Evolutionary conservation across 1,139 yeast species (phyloP).

Genomic region (Spencermartinsiella ligniputridi): DNA sequence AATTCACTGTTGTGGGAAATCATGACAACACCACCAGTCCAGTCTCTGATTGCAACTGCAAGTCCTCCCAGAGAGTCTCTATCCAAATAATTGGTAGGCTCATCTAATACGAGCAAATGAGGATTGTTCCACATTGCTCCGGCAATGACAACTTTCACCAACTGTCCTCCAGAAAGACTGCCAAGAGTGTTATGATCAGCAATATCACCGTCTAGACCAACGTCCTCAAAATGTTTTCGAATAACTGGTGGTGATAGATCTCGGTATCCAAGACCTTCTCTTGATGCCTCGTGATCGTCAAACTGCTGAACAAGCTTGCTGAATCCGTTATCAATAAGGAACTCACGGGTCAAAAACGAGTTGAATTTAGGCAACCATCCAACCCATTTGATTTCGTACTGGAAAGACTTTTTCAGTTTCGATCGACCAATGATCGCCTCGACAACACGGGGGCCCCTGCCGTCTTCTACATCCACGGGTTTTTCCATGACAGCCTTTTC

Average conservation of each 20-base stretch:
- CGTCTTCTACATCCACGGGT: slow-evolving; percentile 77
- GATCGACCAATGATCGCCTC: slow-evolving; percentile 98
- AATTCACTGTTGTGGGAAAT: slow-evolving; percentile 96
- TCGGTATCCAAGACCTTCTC: slow-evolving; percentile 98
- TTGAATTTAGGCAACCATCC: slow-evolving; percentile 89
- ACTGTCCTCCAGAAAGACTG: slow-evolving; percentile 94
- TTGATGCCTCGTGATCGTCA: slow-evolving; percentile 97
- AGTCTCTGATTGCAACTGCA: slow-evolving; percentile 95
- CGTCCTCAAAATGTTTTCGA: slow-evolving; percentile 94
- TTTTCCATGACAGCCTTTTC: slow-evolving; percentile 77
- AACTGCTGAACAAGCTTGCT: slow-evolving; percentile 85
- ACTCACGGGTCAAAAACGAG: slow-evolving; percentile 88
- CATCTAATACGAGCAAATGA: slow-evolving; percentile 94
- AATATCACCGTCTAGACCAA: slow-evolving; percentile 95
- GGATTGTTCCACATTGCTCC: slow-evolving; percentile 99
- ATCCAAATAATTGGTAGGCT: slow-evolving; percentile 97
- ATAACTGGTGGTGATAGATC: slow-evolving; percentile 87
- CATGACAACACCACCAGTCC: slow-evolving; percentile 98
- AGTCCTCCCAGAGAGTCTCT: slow-evolving; percentile 97
- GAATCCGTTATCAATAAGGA: slow-evolving; percentile 75
- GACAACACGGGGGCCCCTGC: slow-evolving; percentile 80
- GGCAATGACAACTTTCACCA: slow-evolving; percentile 97
- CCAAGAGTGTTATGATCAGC: slow-evolving; percentile 98
- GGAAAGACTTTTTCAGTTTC: slow-evolving; percentile 92
- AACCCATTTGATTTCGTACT: slow-evolving; percentile 94